Evolutionary conservation across 768 basidiomycete species (phyloP).

Genomic region (Xanthoconium purpureum): DNA sequence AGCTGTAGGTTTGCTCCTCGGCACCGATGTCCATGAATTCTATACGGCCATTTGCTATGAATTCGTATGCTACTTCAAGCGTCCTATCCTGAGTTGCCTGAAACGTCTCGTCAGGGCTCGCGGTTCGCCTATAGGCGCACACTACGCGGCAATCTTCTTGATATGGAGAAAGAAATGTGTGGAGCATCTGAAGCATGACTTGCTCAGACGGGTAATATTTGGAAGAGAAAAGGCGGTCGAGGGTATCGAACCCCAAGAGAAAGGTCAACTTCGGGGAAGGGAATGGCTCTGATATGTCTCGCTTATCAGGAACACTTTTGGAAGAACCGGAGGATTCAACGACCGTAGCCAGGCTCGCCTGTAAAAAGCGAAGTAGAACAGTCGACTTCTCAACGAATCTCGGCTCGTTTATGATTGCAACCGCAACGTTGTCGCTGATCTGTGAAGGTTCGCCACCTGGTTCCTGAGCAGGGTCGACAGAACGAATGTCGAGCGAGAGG

Average conservation of each 20-base stretch:
- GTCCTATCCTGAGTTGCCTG: conserved; percentile 31
- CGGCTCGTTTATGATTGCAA: conserved; percentile 83
- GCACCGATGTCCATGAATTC: conserved; percentile 60
- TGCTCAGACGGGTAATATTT: conserved; percentile 61
- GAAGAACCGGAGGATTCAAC: not conserved
- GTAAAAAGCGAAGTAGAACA: conserved; percentile 52
- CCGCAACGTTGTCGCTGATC: conserved; percentile 51
- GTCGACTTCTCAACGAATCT: conserved; percentile 83
- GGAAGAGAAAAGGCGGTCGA: conserved; percentile 73
- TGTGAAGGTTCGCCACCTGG: not conserved
- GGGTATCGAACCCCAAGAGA: conserved; percentile 80
- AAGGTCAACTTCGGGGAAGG: conserved; percentile 54
- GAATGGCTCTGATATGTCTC: conserved; percentile 1
- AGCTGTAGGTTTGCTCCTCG: conserved; percentile 59
- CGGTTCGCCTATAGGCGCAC: conserved; percentile 56
- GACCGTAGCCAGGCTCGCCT: conserved; percentile 17
- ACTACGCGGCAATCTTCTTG: conserved; percentile 62
- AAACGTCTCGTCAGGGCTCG: conserved; percentile 11
- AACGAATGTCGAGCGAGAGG: conserved; percentile 49
- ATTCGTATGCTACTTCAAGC: conserved; percentile 42
- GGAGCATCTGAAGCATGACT: conserved; percentile 56
- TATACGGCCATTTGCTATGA: conserved; percentile 51
- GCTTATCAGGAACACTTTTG: conserved; percentile 10
- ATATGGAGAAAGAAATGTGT: conserved; percentile 53
- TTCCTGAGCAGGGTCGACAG: not conserved